A percentile compares a stretch with the other conserved stretches of the same genome.
Evolutionary conservation across 225 moss, liverwort and hornwort species (phyloP).

Genomic region (Pleurozium schreberi): DNA sequence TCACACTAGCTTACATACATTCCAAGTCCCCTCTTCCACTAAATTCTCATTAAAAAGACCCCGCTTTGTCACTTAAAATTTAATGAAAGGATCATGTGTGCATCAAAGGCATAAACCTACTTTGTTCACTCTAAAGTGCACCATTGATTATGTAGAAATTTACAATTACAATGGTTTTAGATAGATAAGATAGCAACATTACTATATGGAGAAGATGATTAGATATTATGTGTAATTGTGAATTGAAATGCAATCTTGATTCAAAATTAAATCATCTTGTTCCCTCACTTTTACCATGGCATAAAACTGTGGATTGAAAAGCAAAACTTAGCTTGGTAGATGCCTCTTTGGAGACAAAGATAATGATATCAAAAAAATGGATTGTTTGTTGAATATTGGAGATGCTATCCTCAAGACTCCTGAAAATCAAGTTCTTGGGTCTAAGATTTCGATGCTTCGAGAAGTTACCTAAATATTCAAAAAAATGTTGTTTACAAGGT

Average conservation of each 20-base stretch:
- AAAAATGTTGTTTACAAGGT: not conserved
- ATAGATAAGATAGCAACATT: not conserved
- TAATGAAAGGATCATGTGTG: not conserved
- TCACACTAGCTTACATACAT: too few relatives aligned
- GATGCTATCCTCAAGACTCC: not conserved
- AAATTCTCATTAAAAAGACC: not conserved
- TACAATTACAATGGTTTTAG: too few relatives aligned
- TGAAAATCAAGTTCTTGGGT: not conserved
- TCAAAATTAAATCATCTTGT: not conserved
- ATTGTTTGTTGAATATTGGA: not conserved
- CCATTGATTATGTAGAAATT: not conserved
- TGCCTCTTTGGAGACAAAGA: not conserved
- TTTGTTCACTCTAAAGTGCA: not conserved
- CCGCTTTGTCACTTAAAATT: accelerated
- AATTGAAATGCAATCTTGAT: not conserved
- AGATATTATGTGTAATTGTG: not conserved
- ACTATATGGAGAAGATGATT: accelerated
- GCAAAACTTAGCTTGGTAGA: too few relatives aligned
- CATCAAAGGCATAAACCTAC: not conserved
- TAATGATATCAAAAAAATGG: not conserved
- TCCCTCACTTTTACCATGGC: accelerated
- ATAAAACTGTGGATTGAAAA: not conserved
- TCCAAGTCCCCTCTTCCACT: accelerated
- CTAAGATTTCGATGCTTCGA: accelerated
- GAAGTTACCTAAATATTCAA: too few relatives aligned